Evolutionary conservation across 495 filamentous ascomycete genomes (phyloP).

Genomic region (Rhizodiscina lignyota): DNA sequence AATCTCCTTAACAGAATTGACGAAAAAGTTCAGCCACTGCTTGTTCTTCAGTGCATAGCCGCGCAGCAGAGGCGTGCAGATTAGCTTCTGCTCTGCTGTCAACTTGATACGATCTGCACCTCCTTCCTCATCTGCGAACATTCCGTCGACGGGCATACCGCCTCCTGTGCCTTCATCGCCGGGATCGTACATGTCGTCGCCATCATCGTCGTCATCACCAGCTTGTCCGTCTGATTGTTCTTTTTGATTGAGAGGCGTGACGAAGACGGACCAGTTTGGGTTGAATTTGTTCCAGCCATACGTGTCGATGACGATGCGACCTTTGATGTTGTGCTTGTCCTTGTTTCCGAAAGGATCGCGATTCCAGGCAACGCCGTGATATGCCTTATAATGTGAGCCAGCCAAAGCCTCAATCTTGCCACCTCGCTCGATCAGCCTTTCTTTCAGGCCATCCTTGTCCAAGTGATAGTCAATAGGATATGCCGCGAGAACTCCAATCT

Average conservation of each 20-base stretch:
- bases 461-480: slow-evolving; percentile 42
- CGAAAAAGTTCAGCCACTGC: slow-evolving; percentile 27
- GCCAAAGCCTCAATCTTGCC: slow-evolving; percentile 26
- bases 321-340: slow-evolving; percentile 32
- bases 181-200: slow-evolving; percentile 11
- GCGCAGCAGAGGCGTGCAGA: slow-evolving; percentile 19
- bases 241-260: slow-evolving; percentile 17
- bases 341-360: slow-evolving; percentile 12
- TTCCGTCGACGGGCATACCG: slow-evolving; percentile 22
- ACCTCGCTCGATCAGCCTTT: slow-evolving; percentile 19
- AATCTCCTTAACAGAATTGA: slow-evolving; percentile 25
- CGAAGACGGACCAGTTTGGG: slow-evolving; percentile 13
- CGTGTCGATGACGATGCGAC: slow-evolving; percentile 38
- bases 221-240: slow-evolving; percentile 3
- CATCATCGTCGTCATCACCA: slow-evolving; percentile 7
- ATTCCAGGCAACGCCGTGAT: slow-evolving; percentile 32
- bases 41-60: slow-evolving; percentile 31
- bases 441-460: slow-evolving; percentile 22
- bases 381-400: slow-evolving; percentile 45
- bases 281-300: slow-evolving; percentile 28
- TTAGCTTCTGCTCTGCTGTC: slow-evolving; percentile 21
- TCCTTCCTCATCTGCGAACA: slow-evolving; percentile 22
- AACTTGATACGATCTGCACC: slow-evolving; percentile 12
- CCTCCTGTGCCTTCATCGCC: slow-evolving; percentile 15
- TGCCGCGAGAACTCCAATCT: slow-evolving; percentile 35